Evolutionary conservation across 2,329 filamentous ascomycete species (phyloP), one percentile per base, ranked within the genome.

Genomic region (Talaromyces marneffei): DNA sequence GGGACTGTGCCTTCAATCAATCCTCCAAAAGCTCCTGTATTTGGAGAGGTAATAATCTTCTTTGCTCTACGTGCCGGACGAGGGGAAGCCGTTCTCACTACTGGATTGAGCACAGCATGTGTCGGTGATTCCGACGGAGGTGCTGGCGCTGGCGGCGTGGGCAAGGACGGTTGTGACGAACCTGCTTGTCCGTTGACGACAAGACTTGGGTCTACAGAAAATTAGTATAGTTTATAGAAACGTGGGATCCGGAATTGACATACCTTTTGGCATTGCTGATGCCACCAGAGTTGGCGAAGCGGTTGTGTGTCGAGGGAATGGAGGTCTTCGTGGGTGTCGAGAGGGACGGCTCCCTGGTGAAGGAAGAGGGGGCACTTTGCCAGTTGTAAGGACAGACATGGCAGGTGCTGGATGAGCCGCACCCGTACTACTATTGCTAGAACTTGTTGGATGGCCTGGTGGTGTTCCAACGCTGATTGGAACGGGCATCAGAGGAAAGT

Each of bases 1-100:
- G 94, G 94, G 0, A 97, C 91, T 1, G 87, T 87, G 59, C 87
- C 88, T 67, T 93, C 91, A 29, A 96, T 83, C 68, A 90, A 82
- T 31, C 85, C 87, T 3, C 87, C 80, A 27, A 63, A 88, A 70
- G 70, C 72, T 8, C 72, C 71, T 55, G 70, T 69, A n/a, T 68
- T 57, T 20, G 67, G 61, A 37, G 71, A 72, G 61, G 70, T 72
- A 54, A 66, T 72, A 54, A 66, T 64, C 52, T 71, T 71, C 62
- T 73, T 79, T 66, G 64, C 60, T 70, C 77, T 69, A 61, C 72
- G 59, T 65, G 65, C 65, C 57, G 74, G 63, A 27, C 84, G 76
- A 31, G 85, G 80, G 44, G 84, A 80, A 52, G 80, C 71, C 6
- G 80, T 77, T 14, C 74, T 73, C 35, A 71, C 68, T 20, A 73